Base-by-base conservation (phyloP, 2,329 filamentous ascomycete genomes). In the Thelonectria olida region DNA sequence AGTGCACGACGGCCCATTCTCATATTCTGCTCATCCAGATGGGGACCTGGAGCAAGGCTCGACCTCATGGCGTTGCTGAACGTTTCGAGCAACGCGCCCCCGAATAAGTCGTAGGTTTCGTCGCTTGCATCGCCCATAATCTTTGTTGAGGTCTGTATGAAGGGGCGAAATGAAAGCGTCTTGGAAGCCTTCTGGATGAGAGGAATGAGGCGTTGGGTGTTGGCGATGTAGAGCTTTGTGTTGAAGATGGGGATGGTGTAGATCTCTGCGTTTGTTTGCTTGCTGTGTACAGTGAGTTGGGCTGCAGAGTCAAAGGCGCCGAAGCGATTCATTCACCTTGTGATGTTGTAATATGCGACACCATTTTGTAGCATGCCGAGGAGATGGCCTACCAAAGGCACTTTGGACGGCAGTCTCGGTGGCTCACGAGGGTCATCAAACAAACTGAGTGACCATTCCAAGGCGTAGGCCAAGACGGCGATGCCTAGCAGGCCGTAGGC, bases 191-290 rank as follows among this genome's bases (percentile, higher is more conserved):
- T 70, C 50, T 73, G 71, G 25, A 75, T 67, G 0, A 66, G n/a
- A 2, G 72, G 68, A 1, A 68, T 64, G 2, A 75, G 67, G 3
- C 70, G 72, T 4, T 54, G 60, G 1, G 72, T 67, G 20, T 70
- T 67, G 47, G 64, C 57, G 10, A 74, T 61, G 53, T 75, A 75
- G 36, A 75, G 62, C 15, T 74, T 74, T 5, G 69, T 64, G 48
- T 65, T 68, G 52, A 74, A 62, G 22, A 73, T 67, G 9, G 56
- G 62, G 17, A 75, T 51, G 0, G 71, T 73, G 22, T 70, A 75
- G 6, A 75, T 69, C 54, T 75, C 73, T 3, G 64, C 62, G 19
- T 60, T 54, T 10, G 64, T 63, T 39, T 63, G 31, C 5, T 63
- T 61, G 49, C 63, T 65, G 15, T 5, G 15, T 4, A 20, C 5